Evolutionary conservation across 441 rosid genomes (phyloP).

Genomic region (Aquilaria agallochum): DNA sequence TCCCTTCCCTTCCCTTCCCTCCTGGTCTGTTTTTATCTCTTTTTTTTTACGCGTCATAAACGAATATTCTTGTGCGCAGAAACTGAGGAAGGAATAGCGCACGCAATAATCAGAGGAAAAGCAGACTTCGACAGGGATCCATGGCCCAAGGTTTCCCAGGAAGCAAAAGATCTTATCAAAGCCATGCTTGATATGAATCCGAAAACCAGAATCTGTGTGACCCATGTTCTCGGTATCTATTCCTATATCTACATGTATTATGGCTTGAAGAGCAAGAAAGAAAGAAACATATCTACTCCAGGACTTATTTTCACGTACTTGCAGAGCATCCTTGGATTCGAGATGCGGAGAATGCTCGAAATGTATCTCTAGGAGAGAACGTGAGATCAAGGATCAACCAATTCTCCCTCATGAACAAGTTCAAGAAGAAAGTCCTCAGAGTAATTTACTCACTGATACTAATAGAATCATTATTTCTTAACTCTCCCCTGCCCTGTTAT

Average conservation of each 20-base stretch:
- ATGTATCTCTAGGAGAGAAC: conserved; percentile 69
- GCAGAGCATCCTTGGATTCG: conserved; percentile 84
- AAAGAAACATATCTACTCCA: background rate
- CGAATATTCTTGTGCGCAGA: conserved; percentile 28
- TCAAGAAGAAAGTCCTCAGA: conserved; percentile 89
- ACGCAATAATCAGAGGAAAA: conserved; percentile 57
- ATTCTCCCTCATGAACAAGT: conserved; percentile 86
- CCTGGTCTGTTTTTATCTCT: background rate
- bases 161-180: conserved; percentile 62
- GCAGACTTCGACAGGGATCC: conserved; percentile 78
- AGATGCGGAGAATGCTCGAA: conserved; percentile 49
- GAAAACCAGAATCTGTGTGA: conserved; percentile 50
- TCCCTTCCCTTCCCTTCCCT: background rate
- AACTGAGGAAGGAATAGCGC: conserved; percentile 90
- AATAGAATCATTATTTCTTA: background rate
- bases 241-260: conserved; percentile 2
- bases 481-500: background rate
- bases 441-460: conserved; percentile 24
- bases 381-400: conserved; percentile 76
- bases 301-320: conserved; percentile 3
- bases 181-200: conserved; percentile 82
- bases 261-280: background rate
- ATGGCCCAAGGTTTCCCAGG: conserved; percentile 74
- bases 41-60: background rate
- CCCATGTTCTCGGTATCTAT: conserved; percentile 70